Base-by-base conservation (phyloP, 2,329 filamentous ascomycete species). In the Bipolaris zeicola region DNA sequence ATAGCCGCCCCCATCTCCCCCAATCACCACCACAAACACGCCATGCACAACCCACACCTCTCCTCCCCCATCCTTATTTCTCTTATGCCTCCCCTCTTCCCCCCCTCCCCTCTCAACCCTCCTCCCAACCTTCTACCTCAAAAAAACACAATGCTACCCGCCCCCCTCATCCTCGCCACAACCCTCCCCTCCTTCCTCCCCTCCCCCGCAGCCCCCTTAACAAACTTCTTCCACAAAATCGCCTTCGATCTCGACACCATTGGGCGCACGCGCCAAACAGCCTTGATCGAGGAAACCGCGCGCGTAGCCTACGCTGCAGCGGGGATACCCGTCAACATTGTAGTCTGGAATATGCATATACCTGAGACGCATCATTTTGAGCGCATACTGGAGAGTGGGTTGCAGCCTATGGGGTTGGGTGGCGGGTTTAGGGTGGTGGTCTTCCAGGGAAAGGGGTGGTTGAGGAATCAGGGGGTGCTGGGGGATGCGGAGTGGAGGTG, bases 311-410 rank as follows among this genome's bases (percentile, higher is more conserved):
- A 54, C 33, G 39, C 33, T 5, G 20, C 42, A 13, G 36, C 34
- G 1, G 47, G 47, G 11, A 31, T 43, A 1, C 1, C 20, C 5
- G 41, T 58, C 36, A 58, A 55, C 11, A 46, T 55, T 13, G 56
- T 47, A 6, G 26, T 58, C 1, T 58, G 56, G 56, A 55, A 58
- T 28, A 58, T 58, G 56, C 56, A 58, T 20, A 37, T 58, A 34
- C 56, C 56, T 6, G 56, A 55, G 37, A 34, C 18, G 1, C 47
- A 55, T 37, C 26, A 55, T 11, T 58, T 58, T 13, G 28, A 58
- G 6, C 24, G 50, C 10, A 58, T 55, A 14, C n/a, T 58, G 10
- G 51, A 52, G 20, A 31, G 42, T 8, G 48, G 43, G 8, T 28
- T 52, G 28, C 42, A 44, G 42, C 54, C 43, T 14, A 53, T 55